Evolutionary conservation across 2,329 filamentous ascomycete species (phyloP).

Genomic region (Juglanconis sp.): DNA sequence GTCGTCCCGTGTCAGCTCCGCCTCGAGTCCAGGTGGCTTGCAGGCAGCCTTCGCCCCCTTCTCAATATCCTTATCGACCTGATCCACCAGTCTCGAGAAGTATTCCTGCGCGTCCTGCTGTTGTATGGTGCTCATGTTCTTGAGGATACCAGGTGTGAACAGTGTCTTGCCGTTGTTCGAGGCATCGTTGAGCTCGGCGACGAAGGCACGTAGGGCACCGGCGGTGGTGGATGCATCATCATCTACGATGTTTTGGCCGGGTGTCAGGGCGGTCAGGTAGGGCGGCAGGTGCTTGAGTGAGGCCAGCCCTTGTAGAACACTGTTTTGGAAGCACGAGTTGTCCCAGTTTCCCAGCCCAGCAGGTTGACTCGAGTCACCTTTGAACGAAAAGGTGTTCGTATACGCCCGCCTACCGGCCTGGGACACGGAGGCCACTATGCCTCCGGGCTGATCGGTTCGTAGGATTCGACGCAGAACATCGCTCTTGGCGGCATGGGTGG

Average conservation of each 20-base stretch:
- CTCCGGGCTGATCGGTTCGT: conserved; percentile 50
- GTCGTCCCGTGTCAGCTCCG: conserved; percentile 38
- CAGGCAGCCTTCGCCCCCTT: conserved; percentile 39
- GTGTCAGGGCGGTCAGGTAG: conserved; percentile 56
- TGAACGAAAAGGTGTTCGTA: conserved; percentile 48
- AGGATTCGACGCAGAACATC: conserved; percentile 62
- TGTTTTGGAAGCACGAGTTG: conserved; percentile 98
- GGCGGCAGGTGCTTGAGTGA: conserved; percentile 67
- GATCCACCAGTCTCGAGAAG: conserved; percentile 83
- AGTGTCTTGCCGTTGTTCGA: conserved; percentile 71
- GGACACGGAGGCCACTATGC: conserved; percentile 55
- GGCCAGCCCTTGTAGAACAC: conserved; percentile 80
- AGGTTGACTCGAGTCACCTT: conserved; percentile 42
- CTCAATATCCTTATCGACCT: conserved; percentile 74
- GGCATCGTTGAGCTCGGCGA: conserved; percentile 66
- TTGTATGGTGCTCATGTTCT: conserved; percentile 91
- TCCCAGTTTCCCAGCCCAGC: conserved; percentile 84
- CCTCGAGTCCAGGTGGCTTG: conserved; percentile 38
- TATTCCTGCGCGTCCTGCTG: conserved; percentile 99
- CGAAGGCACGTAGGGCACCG: conserved; percentile 58
- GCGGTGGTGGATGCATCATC: conserved; percentile 31
- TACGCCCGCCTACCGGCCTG: conserved; percentile 56
- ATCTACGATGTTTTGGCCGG: neutral
- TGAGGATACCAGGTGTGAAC: conserved; percentile 78
- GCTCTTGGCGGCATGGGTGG: conserved; percentile 58